Evolutionary conservation across 305 asterid genomes (phyloP), one percentile per base, ranked within the genome.

Genomic region (Ajuga reptans): DNA sequence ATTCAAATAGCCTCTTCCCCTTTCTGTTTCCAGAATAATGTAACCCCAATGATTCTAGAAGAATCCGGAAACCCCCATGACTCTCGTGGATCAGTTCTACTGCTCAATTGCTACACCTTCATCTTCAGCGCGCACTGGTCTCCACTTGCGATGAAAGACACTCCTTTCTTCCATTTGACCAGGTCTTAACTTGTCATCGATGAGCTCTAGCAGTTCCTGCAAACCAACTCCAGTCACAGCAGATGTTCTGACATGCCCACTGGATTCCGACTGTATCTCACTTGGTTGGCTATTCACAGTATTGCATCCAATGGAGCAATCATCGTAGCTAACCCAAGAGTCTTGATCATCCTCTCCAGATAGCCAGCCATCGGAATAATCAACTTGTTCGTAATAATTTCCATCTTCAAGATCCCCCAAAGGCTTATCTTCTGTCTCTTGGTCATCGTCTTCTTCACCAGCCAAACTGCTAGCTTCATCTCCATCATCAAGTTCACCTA

Each of bases 151-250:
- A 58, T 86, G 77, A 69, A 81, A 86, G 55, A 87, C 67, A 72
- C 77, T 75, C 71, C 81, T 75, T 70, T 85, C 89, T 1, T 74
- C 67, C 49, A 75, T 82, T 27, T 62, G 73, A 70, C 59, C 51
- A 47, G 72, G 65, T 59, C 76, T 80, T 66, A 89, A 49, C 83
- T 81, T 91, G 51, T 86, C 84, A 49, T 93, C 99, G 7, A 93
- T 79, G 33, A 84, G 72, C 77, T 85, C 81, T 17, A 93, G 85
- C 86, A 93, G 78, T 78, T 91, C 89, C 71, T 89, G 95, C 69
- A 93, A 73, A 46, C 99, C 99, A 36, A 87, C 86, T 62, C 97
- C 90, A 1, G 86, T 87, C 24, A 86, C 78, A 8, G 97, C 96
- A 65, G 99, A 93, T 45, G 90, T 85, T 80, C 79, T 87, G 51